Evolutionary conservation across 208 protist genomes (phyloP).

Genomic region (Acanthamoeba triangularis): DNA sequence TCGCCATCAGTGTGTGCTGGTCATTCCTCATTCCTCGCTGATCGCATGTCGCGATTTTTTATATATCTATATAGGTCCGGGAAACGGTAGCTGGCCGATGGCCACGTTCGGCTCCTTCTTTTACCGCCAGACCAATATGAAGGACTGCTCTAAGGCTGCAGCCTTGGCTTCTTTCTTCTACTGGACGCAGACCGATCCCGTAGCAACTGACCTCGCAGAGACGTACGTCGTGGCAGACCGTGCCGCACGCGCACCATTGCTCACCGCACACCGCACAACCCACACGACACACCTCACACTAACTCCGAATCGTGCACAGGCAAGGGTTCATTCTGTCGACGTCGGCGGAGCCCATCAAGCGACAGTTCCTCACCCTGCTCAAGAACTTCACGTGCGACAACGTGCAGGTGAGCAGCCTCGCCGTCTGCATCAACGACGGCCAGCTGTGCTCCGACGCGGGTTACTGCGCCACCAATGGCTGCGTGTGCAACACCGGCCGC

Average conservation of each 20-base stretch:
- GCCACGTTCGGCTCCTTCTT: conserved; percentile 31
- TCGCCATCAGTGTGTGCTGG: too few relatives aligned
- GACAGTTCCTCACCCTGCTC: not conserved
- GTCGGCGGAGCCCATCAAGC: not conserved
- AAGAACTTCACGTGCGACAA: conserved; percentile 28
- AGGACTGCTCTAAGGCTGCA: not conserved
- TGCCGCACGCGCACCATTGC: too few relatives aligned
- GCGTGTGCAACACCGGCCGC: not conserved
- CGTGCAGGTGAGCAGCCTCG: not conserved
- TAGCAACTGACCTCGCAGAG: not conserved
- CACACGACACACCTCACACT: too few relatives aligned
- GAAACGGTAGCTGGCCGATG: not conserved
- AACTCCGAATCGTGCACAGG: not conserved
- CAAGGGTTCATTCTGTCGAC: conserved; percentile 18
- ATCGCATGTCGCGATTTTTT: too few relatives aligned
- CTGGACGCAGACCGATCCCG: not conserved
- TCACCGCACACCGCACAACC: too few relatives aligned
- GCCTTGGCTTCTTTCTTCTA: not conserved
- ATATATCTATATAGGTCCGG: not conserved
- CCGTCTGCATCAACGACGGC: conserved; percentile 10
- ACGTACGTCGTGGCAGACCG: too few relatives aligned
- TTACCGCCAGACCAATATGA: not conserved
- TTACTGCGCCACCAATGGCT: not conserved
- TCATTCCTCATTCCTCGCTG: not conserved
- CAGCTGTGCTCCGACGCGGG: conserved; percentile 10